A percentile compares a stretch with the other conserved stretches of the same genome.
phyloP scores from a whole-genome alignment of 148 eudicot species.

The Bassia scoparia region DNA sequence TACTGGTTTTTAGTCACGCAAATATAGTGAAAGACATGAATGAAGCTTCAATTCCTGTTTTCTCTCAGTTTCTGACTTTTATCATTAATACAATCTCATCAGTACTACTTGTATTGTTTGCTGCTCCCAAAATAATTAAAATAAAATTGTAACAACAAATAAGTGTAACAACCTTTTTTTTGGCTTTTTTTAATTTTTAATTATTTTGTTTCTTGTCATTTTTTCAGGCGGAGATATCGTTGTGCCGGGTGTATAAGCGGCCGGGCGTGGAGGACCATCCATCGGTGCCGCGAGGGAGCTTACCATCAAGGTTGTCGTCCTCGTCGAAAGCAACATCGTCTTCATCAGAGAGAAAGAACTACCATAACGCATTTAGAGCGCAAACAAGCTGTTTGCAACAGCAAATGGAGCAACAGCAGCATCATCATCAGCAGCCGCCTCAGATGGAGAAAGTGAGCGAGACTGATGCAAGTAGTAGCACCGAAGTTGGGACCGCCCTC shows the following conservation, averaged over 20 bases:
- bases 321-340: slow-evolving; percentile 23
- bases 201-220: not conserved
- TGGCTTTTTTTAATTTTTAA: not conserved
- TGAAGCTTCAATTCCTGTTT: slow-evolving; percentile 25
- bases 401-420: slow-evolving; percentile 10
- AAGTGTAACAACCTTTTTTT: not conserved
- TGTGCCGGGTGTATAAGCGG: slow-evolving; percentile 87
- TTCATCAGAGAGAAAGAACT: slow-evolving; percentile 21
- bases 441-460: slow-evolving; percentile 33
- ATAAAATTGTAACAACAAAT: not conserved
- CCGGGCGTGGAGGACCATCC: slow-evolving; percentile 83
- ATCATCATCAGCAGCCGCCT: slow-evolving; percentile 15
- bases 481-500: slow-evolving; percentile 53
- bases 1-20: slow-evolving; percentile 32
- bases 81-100: slow-evolving; percentile 12
- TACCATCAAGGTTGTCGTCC: slow-evolving; percentile 32
- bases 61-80: slow-evolving; percentile 11
- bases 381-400: not conserved
- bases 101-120: not conserved
- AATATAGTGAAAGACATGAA: slow-evolving; percentile 30
- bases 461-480: slow-evolving; percentile 54
- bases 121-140: not conserved
- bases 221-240: slow-evolving; percentile 79
- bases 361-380: slow-evolving; percentile 10
- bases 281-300: slow-evolving; percentile 49